phyloP scores from a whole-genome alignment of 768 basidiomycete species.

The Psilocybe azurescens region DNA sequence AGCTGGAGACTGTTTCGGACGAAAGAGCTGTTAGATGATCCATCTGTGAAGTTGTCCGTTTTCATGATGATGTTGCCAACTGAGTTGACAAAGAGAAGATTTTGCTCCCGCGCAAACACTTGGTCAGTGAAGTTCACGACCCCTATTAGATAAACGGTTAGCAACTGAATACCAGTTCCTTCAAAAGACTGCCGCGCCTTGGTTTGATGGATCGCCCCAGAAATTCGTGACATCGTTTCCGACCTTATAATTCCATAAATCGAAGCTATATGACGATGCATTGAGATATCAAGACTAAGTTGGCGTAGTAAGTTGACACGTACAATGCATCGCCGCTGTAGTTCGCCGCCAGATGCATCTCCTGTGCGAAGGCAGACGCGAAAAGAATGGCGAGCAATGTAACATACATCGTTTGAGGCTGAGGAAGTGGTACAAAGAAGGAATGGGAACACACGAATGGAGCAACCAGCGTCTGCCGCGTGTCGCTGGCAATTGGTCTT shows the following conservation, averaged over 20 bases:
- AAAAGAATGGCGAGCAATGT: background rate
- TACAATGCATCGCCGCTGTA: constrained; percentile 14
- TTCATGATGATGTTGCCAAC: background rate
- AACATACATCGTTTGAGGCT: too few species aligned
- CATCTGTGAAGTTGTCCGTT: constrained; percentile 3
- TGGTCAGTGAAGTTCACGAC: constrained; percentile 9
- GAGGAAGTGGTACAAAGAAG: too few species aligned
- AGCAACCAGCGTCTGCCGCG: too few species aligned
- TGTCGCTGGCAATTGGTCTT: too few species aligned
- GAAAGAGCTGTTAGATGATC: background rate
- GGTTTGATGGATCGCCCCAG: constrained; percentile 11
- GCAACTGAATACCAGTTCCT: too few species aligned
- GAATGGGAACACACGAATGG: too few species aligned
- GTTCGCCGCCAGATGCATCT: constrained; percentile 9
- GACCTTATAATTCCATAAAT: constrained; percentile 17
- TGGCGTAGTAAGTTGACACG: background rate
- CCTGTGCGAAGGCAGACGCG: constrained; percentile 6
- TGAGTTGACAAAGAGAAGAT: constrained; percentile 4
- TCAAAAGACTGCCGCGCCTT: background rate
- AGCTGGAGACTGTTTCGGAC: background rate
- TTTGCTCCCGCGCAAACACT: background rate
- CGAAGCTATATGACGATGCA: constrained; percentile 2
- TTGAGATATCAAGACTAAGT: too few species aligned
- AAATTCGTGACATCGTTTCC: constrained; percentile 15
- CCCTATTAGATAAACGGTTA: background rate